A percentile compares a stretch with the other conserved stretches of the same genome.
These are phyloP conservation scores for Fusarium nelsonii DNA, from an alignment of 2,329 filamentous ascomycete genomes.

Conservation along the genomic window DNA sequence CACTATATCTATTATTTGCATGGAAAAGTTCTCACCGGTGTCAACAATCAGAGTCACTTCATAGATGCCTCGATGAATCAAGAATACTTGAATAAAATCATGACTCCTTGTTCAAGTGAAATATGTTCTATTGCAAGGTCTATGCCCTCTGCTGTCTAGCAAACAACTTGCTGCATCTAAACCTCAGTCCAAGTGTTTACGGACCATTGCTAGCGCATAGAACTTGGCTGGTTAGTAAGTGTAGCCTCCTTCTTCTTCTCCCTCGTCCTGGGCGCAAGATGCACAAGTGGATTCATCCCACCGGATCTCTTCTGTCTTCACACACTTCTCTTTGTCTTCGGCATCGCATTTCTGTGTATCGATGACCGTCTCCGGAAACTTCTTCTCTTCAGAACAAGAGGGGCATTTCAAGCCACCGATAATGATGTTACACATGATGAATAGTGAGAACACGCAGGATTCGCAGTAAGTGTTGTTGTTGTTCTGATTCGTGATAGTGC, in stretches of 20 bases:
- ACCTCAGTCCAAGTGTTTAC: not conserved
- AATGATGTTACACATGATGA: not conserved
- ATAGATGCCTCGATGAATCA: no score
- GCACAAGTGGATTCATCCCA: not conserved
- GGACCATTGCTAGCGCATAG: rapidly evolving
- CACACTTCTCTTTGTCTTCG: not conserved
- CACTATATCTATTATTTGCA: no score
- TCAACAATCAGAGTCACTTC: no score
- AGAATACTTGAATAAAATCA: not conserved
- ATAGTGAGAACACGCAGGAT: not conserved
- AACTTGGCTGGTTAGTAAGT: not conserved
- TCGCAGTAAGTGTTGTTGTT: not conserved
- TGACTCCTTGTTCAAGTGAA: no score
- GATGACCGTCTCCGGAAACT: rapidly evolving
- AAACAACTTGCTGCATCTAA: not conserved
- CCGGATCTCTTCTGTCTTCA: rapidly evolving
- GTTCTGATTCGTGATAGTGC: not conserved
- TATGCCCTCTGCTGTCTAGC: no score
- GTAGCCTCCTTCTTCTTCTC: not conserved
- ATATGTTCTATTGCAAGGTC: not conserved
- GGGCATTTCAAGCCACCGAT: not conserved
- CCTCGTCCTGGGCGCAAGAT: not conserved
- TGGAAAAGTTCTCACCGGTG: no score
- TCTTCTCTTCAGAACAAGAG: not conserved
- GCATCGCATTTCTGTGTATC: not conserved